These are phyloP conservation scores for Hirschioporus abietinus DNA, from an alignment of 768 basidiomycete species.

Conservation along the genomic window DNA sequence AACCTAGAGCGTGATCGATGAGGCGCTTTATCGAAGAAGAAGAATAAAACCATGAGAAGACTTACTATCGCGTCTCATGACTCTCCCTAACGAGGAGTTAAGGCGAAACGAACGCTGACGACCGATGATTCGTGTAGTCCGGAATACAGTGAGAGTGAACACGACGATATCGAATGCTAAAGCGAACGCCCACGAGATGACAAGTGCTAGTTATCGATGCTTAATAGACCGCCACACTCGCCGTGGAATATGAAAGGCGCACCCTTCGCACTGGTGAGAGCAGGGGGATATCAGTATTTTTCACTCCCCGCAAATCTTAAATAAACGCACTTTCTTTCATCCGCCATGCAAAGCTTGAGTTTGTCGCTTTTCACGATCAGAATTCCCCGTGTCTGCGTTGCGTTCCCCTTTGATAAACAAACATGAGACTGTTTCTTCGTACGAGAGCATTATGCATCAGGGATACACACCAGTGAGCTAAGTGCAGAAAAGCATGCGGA, in stretches of 20 bases:
- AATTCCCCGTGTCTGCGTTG: not conserved
- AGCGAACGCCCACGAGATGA: not conserved
- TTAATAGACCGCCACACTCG: not conserved
- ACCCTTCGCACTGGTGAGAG: not conserved
- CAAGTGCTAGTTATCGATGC: not conserved
- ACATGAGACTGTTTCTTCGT: not conserved
- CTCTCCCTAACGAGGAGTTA: not conserved
- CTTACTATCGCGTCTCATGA: conserved; percentile 1
- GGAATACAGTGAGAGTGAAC: not conserved
- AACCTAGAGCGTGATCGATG: not conserved
- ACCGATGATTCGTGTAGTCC: not conserved
- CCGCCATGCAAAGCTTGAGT: not conserved
- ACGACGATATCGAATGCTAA: not conserved
- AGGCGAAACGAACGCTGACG: not conserved
- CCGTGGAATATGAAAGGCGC: not conserved
- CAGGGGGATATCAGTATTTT: not conserved
- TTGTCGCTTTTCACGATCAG: not conserved
- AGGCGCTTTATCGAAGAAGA: not conserved
- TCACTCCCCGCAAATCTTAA: not conserved
- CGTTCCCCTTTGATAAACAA: not conserved
- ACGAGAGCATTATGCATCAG: no score
- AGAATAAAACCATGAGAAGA: not conserved
- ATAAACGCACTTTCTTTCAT: not conserved
- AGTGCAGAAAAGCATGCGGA: not conserved
- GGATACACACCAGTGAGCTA: not conserved